Evolutionary conservation across 2,329 filamentous ascomycete species (phyloP).

Genomic region (Penicillium glabrum): DNA sequence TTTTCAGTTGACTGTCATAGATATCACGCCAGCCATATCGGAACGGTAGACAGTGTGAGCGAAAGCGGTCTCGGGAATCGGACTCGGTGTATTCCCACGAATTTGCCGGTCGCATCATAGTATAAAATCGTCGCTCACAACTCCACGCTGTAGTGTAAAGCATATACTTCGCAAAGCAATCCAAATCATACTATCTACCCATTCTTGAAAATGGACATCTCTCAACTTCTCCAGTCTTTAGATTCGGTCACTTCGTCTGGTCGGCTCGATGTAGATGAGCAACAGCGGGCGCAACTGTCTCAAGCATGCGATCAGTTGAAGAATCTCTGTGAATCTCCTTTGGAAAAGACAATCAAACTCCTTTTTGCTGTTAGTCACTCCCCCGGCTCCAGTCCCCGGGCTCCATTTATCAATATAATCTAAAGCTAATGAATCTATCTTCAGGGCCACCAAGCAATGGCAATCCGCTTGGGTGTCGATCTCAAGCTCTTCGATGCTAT

Average conservation of each 20-base stretch:
- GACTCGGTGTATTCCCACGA: neutral
- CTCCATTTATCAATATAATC: too few relatives aligned
- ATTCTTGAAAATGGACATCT: neutral
- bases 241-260: neutral
- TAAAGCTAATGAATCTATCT: neutral
- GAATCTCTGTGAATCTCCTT: neutral
- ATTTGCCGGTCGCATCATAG: neutral
- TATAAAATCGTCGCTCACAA: neutral
- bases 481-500: slow-evolving; percentile 4
- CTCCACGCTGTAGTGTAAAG: neutral
- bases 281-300: slow-evolving; percentile 3
- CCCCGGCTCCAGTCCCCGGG: neutral
- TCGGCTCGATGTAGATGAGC: neutral
- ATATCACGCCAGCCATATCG: neutral
- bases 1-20: too few relatives aligned
- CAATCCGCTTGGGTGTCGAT: slow-evolving; percentile 1
- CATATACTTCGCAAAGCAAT: neutral
- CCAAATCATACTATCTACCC: neutral
- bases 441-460: slow-evolving; percentile 2
- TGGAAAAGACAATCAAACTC: slow-evolving; percentile 4
- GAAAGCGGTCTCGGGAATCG: neutral
- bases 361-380: neutral
- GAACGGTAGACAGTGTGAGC: neutral
- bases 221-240: neutral
- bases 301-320: slow-evolving; percentile 3